These are phyloP conservation scores for Lagenidium giganteum DNA, from an alignment of 352 stramenopile species.

Conservation along the genomic window DNA sequence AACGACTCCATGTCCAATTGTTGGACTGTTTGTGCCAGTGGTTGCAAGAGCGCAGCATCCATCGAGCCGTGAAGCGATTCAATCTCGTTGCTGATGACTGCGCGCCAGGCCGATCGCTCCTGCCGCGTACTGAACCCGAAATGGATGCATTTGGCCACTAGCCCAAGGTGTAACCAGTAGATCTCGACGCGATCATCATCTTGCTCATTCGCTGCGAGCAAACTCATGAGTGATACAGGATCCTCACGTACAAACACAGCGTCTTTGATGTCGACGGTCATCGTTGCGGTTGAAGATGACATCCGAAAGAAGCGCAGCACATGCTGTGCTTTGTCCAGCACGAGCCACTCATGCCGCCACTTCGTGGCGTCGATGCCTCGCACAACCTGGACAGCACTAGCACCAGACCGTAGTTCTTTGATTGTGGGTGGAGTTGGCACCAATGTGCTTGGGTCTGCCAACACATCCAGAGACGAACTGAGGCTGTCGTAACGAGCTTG, in stretches of 20 bases:
- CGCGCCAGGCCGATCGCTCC: conserved; percentile 31
- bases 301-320: conserved; percentile 42
- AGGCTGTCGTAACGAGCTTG: too few relatives aligned
- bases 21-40: conserved; percentile 15
- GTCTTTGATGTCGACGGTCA: conserved; percentile 24
- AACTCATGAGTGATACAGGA: not conserved
- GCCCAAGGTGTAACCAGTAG: conserved; percentile 43
- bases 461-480: too few relatives aligned
- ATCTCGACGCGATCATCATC: conserved; percentile 6
- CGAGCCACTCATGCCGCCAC: conserved; percentile 55
- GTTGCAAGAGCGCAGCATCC: conserved; percentile 9
- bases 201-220: not conserved
- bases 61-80: not conserved
- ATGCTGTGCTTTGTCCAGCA: conserved; percentile 27
- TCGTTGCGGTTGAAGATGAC: conserved; percentile 23
- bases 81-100: conserved; percentile 16
- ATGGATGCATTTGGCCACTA: conserved; percentile 38
- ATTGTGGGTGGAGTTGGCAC: too few relatives aligned
- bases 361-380: conserved; percentile 24
- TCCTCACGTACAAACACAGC: conserved; percentile 3
- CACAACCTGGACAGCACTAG: conserved; percentile 32
- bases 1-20: conserved; percentile 19
- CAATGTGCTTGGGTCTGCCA: conserved; percentile 3
- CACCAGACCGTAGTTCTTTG: too few relatives aligned
- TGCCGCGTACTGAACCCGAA: conserved; percentile 29